These are phyloP conservation scores for Fusarium sp. DNA, from an alignment of 2,329 filamentous ascomycete species.

Conservation along the genomic window DNA sequence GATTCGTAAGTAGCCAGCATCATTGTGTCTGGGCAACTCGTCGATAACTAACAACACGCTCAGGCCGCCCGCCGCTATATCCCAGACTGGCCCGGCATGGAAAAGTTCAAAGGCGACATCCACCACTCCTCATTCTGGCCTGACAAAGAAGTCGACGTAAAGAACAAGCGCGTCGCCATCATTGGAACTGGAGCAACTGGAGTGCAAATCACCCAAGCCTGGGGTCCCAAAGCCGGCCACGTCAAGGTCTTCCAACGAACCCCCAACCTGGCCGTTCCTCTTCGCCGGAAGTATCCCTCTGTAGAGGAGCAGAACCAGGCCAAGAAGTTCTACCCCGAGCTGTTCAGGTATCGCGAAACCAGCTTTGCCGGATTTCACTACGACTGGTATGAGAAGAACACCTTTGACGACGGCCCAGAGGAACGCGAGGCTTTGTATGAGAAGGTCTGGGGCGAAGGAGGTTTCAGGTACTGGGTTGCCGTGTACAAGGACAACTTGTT, in stretches of 20 bases:
- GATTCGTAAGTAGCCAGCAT: conserved; percentile 55
- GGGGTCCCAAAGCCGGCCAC: conserved; percentile 61
- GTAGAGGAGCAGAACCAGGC: conserved; percentile 53
- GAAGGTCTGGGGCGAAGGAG: conserved; percentile 61
- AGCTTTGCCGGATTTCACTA: conserved; percentile 70
- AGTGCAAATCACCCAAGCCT: conserved; percentile 72
- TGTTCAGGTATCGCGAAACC: conserved; percentile 64
- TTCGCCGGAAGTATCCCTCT: conserved; percentile 61
- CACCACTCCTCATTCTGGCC: conserved; percentile 73
- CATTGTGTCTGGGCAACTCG: not conserved
- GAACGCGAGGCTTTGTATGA: conserved; percentile 62
- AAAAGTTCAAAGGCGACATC: conserved; percentile 68
- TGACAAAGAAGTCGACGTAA: conserved; percentile 64
- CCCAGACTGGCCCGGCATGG: conserved; percentile 68
- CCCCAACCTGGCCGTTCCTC: conserved; percentile 72
- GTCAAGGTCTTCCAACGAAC: conserved; percentile 74
- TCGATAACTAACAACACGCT: not conserved
- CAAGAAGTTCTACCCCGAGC: conserved; percentile 58
- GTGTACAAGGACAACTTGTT: conserved; percentile 64
- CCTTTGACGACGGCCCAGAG: conserved; percentile 64
- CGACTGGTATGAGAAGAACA: conserved; percentile 64
- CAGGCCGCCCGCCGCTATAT: conserved; percentile 65
- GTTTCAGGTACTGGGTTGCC: conserved; percentile 65
- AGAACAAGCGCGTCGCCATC: conserved; percentile 68
- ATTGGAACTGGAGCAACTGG: conserved; percentile 74